phyloP scores from a whole-genome alignment of 1,284 basidiomycete genomes.

The Ustilago hordei region DNA sequence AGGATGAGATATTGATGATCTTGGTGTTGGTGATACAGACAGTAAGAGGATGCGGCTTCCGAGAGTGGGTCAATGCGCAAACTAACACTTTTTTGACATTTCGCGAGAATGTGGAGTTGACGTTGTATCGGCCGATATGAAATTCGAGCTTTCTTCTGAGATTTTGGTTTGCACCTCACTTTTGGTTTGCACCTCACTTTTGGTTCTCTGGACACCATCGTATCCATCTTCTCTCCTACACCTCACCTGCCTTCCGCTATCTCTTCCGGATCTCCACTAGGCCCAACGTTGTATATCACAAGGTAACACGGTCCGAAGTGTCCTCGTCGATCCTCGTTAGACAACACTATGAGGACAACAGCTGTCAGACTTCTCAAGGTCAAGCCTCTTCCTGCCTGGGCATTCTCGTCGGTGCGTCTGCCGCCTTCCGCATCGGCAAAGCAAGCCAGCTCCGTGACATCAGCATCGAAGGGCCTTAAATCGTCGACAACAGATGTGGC shows the following conservation, averaged over 20 bases:
- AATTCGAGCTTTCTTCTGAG: slow-evolving; percentile 9
- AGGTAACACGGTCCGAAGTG: neutral
- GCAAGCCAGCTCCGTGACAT: slow-evolving; percentile 9
- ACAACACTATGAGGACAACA: slow-evolving; percentile 32
- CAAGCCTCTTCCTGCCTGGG: slow-evolving; percentile 38
- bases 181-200: slow-evolving; percentile 3
- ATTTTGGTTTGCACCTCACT: slow-evolving; percentile 3
- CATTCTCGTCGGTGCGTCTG: slow-evolving; percentile 29
- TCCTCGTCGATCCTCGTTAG: neutral
- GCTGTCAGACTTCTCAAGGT: slow-evolving; percentile 36
- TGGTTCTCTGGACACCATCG: neutral
- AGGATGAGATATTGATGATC: neutral
- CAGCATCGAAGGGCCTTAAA: slow-evolving; percentile 2
- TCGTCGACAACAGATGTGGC: slow-evolving; percentile 26
- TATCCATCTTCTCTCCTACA: neutral
- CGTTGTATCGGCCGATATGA: slow-evolving; percentile 12
- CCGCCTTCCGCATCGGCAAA: slow-evolving; percentile 20
- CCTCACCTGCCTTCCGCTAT: neutral
- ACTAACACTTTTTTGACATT: slow-evolving; percentile 15
- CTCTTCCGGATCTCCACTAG: no score
- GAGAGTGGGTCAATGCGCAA: slow-evolving; percentile 16
- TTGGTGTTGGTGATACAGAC: no score
- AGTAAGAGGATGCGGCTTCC: neutral
- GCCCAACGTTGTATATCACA: neutral
- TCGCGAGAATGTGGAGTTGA: slow-evolving; percentile 14